phyloP scores from a whole-genome alignment of 495 filamentous ascomycete species.

The Penicillium nucicola region DNA sequence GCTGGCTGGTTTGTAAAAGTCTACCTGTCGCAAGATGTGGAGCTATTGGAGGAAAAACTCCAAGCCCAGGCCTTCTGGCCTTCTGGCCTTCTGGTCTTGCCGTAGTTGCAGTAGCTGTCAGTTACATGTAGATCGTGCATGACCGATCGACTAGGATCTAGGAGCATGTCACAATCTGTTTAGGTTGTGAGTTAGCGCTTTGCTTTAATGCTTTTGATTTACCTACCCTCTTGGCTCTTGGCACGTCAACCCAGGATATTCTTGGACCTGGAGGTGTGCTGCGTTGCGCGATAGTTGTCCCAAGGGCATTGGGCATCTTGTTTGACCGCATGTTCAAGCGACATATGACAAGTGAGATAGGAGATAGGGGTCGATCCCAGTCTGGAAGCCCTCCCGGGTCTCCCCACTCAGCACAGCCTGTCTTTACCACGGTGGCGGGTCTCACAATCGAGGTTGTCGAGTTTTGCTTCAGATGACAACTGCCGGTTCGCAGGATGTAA shows the following conservation, averaged over 20 bases:
- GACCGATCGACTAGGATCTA: too few species aligned
- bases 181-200: background rate
- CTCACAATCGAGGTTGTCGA: constrained; percentile 6
- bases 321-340: background rate
- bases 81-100: too few species aligned
- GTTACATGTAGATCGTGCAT: too few species aligned
- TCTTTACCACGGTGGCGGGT: constrained; percentile 8
- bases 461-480: background rate
- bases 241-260: constrained; percentile 11
- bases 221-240: constrained; percentile 5
- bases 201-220: too few species aligned
- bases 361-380: background rate
- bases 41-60: too few species aligned
- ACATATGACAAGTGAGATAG: background rate
- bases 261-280: background rate
- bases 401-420: constrained; percentile 4
- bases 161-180: background rate
- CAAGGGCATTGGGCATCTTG: too few species aligned
- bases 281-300: too few species aligned
- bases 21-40: too few species aligned
- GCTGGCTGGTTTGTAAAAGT: too few species aligned
- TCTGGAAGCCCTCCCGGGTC: background rate
- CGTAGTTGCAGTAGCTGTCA: too few species aligned
- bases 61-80: too few species aligned
- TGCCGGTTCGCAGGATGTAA: constrained; percentile 9